A percentile compares a stretch with the other conserved stretches of the same genome.
Conservation (phyloP, 805 yeast species). For the Helenozyma baotianmanensis region DNA sequence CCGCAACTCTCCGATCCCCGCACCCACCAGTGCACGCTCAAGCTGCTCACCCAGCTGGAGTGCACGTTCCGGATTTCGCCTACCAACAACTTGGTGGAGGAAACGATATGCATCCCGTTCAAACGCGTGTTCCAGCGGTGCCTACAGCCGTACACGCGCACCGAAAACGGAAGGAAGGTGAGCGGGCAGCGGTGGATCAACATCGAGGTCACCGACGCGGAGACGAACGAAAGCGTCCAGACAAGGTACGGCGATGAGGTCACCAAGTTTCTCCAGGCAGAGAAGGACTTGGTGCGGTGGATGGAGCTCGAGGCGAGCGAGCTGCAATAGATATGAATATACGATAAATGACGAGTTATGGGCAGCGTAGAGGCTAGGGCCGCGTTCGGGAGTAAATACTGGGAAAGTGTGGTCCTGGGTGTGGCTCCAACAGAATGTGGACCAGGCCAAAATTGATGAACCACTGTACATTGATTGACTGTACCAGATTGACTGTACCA, state of each 20-base stretch:
- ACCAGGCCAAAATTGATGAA: too few relatives aligned
- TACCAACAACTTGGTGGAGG: slow-evolving; percentile 21
- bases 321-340: too few relatives aligned
- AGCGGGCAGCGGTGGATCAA: slow-evolving; percentile 29
- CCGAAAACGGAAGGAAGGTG: slow-evolving; percentile 24
- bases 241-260: slow-evolving; percentile 23
- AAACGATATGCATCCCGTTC: slow-evolving; percentile 41
- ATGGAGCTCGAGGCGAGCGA: slow-evolving; percentile 22
- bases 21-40: slow-evolving; percentile 30
- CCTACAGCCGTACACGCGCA: slow-evolving; percentile 19
- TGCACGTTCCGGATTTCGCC: slow-evolving; percentile 34
- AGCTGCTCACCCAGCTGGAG: slow-evolving; percentile 36
- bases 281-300: slow-evolving; percentile 31
- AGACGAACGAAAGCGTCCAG: slow-evolving; percentile 26
- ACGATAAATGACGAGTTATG: background rate
- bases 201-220: slow-evolving; percentile 34
- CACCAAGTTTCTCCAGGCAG: slow-evolving; percentile 33
- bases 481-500: too few relatives aligned
- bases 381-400: background rate
- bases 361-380: background rate
- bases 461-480: too few relatives aligned
- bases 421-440: too few relatives aligned
- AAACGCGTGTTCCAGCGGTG: slow-evolving; percentile 40
- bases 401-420: too few relatives aligned
- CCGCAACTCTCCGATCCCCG: slow-evolving; percentile 27